Evolutionary conservation across 331 rosid species (phyloP).

Genomic region (Stylosanthes scabra): DNA sequence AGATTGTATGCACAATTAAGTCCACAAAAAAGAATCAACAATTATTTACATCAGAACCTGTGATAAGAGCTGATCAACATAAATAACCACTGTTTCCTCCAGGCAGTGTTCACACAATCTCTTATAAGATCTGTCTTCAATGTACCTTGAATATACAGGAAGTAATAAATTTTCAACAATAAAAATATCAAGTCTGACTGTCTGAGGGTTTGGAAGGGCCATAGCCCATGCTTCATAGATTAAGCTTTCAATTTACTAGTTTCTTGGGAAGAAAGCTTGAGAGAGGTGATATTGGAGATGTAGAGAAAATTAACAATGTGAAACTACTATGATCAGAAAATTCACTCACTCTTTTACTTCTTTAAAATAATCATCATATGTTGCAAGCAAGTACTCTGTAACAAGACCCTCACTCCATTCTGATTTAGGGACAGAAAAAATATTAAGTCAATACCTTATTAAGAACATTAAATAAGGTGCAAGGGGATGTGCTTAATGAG

Average conservation of each 20-base stretch:
- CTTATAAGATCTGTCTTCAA: conserved; percentile 96
- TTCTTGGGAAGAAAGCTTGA: conserved; percentile 28
- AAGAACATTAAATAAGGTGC: conserved; percentile 27
- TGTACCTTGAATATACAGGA: conserved; percentile 66
- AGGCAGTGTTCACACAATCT: conserved; percentile 98
- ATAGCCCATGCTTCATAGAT: conserved; percentile 7
- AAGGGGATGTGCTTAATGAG: conserved; percentile 29
- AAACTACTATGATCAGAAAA: conserved; percentile 34
- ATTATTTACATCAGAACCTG: conserved; percentile 61
- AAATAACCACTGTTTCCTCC: conserved; percentile 88
- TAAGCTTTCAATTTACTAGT: conserved; percentile 17
- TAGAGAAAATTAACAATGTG: conserved; percentile 10
- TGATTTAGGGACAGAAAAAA: conserved; percentile 50
- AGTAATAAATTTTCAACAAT: conserved; percentile 21
- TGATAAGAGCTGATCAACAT: conserved; percentile 85
- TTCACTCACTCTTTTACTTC: conserved; percentile 89
- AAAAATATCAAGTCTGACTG: background rate
- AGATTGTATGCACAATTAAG: conserved; percentile 26
- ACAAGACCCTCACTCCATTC: conserved; percentile 95
- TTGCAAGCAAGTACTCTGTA: conserved; percentile 94
- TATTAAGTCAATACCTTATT: background rate
- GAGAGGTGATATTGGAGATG: conserved; percentile 9
- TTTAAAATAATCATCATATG: conserved; percentile 91
- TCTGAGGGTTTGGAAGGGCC: background rate
- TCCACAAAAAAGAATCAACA: conserved; percentile 27